Evolutionary conservation across 2,329 filamentous ascomycete genomes (phyloP), one percentile per base, ranked within the genome.

Genomic region (Colletotrichum tabaci): DNA sequence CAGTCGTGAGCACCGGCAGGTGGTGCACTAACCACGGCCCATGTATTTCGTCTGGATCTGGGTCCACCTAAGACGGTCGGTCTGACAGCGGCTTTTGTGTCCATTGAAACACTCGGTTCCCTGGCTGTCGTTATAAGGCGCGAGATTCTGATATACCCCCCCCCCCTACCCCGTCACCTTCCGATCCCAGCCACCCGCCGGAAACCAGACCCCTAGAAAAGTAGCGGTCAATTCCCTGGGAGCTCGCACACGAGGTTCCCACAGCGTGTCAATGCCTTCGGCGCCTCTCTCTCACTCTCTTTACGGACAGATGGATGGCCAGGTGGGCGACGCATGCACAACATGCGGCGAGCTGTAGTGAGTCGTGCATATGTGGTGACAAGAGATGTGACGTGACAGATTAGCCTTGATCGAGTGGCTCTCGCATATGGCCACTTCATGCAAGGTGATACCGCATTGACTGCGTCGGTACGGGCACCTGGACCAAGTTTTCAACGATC

Each of bases 71-170:
- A n/a, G 30, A 50, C 56, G 23, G 52, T 35, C 38, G 52, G 23
- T 53, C 42, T 68, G 63, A 40, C 57, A 71, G 64, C 64, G 44
- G 38, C 68, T 63, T 30, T 30, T 44, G n/a, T 62, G 44, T 35
- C 26, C 66, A 52, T 71, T 71, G 68, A 71, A 71, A 71, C 68
- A 62, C 57, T 71, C 56, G 64, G 63, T 49, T 35, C 64, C 50
- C 30, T 30, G 62, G 64, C 50, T 6, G 53, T 46, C 46, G 57
- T 71, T 50, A 67, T 71, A 71, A 46, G 64, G 40, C 52, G 26
- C 52, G 53, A 65, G 68, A 63, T 53, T 71, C 52, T 67, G 46
- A 67, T 68, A 68, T 68, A 68, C 49, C 44, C 66, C 64, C 64
- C 68, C 65, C 16, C 58, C 55, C 40, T 30, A 57, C 38, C 47